phyloP scores from a whole-genome alignment of 2,329 filamentous ascomycete species.

The Aspergillus neotritici region DNA sequence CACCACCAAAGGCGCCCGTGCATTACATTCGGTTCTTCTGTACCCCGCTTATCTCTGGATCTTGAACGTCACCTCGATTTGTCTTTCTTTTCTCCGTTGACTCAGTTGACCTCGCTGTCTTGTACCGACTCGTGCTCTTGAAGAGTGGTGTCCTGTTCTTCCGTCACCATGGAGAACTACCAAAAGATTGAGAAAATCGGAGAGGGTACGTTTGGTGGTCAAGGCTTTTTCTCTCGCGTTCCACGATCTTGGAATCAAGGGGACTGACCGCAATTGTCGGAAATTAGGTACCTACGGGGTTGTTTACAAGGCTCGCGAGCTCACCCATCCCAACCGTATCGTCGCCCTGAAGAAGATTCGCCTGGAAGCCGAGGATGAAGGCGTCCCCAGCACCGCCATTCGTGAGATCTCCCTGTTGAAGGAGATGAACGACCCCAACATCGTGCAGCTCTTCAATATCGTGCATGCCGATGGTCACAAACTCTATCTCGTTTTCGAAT shows the following conservation, averaged over 20 bases:
- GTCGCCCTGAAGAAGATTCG: constrained; percentile 94
- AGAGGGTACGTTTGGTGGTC: constrained; percentile 60
- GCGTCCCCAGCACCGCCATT: constrained; percentile 86
- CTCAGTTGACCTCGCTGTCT: neutral
- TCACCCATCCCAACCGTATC: constrained; percentile 73
- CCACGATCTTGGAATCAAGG: neutral
- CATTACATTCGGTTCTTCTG: constrained; percentile 8
- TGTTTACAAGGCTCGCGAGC: constrained; percentile 88
- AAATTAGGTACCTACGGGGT: constrained; percentile 80
- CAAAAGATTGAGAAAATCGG: constrained; percentile 96
- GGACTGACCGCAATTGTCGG: constrained; percentile 1
- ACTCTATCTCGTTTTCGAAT: constrained; percentile 88
- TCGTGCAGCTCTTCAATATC: constrained; percentile 82
- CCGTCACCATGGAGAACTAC: constrained; percentile 76
- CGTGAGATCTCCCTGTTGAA: constrained; percentile 91
- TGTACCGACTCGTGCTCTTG: neutral
- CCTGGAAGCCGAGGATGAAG: constrained; percentile 90
- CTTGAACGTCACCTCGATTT: constrained; percentile 3
- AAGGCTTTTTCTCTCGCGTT: neutral
- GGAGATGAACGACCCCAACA: constrained; percentile 89
- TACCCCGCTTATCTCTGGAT: constrained; percentile 12
- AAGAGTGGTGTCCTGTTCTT: constrained; percentile 3
- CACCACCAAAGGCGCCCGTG: constrained; percentile 7
- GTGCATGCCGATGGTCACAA: constrained; percentile 93
- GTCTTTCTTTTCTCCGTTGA: neutral